Conservation (phyloP, 1,284 basidiomycete species). For the Ceratobasidium papillatum region DNA sequence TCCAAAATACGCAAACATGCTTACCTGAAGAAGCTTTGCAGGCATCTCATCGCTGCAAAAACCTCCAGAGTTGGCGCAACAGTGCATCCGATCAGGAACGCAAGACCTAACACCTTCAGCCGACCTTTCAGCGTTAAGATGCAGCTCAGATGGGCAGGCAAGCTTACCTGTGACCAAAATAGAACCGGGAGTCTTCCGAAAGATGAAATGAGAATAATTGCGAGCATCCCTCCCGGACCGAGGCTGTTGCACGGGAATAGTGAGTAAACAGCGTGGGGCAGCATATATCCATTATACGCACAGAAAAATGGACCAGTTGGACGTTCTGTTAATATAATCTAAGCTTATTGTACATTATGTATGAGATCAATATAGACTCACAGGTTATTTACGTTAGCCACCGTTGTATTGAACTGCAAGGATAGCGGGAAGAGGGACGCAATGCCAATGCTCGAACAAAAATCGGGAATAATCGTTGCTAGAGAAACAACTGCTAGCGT, state of each 20-base stretch:
- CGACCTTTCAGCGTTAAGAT: conserved; percentile 20
- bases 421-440: conserved; percentile 69
- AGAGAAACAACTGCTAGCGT: conserved; percentile 68
- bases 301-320: conserved; percentile 73
- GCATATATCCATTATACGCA: conserved; percentile 55
- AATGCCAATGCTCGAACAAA: conserved; percentile 73
- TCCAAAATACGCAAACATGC: conserved; percentile 43
- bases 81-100: conserved; percentile 28
- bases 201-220: conserved; percentile 66
- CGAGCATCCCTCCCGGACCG: conserved; percentile 70
- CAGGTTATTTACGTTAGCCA: conserved; percentile 68
- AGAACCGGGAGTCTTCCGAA: conserved; percentile 68
- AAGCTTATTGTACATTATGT: background rate
- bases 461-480: conserved; percentile 73
- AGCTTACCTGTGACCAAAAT: conserved; percentile 67
- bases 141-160: background rate
- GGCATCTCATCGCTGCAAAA: conserved; percentile 68
- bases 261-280: background rate
- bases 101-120: conserved; percentile 10
- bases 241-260: conserved; percentile 14
- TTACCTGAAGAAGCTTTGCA: conserved; percentile 74
- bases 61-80: conserved; percentile 60
- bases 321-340: conserved; percentile 21
- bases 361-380: conserved; percentile 48
- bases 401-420: conserved; percentile 64